Conservation (phyloP, 768 basidiomycete genomes). For the Fistulinella prunicolor region DNA sequence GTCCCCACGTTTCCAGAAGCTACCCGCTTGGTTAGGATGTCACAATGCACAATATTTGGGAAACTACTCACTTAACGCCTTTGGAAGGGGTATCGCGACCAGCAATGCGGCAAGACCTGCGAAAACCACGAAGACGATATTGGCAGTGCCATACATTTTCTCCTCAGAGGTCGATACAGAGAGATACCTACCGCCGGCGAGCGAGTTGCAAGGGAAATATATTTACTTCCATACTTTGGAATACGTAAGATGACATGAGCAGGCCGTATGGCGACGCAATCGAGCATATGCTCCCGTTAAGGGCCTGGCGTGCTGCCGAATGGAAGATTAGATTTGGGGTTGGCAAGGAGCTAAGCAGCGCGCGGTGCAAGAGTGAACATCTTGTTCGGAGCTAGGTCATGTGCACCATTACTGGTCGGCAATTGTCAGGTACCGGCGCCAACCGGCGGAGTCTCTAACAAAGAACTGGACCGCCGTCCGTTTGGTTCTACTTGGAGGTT, state of each 20-base stretch:
- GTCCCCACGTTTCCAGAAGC: constrained; percentile 33
- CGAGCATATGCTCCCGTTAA: background rate
- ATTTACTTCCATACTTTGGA: background rate
- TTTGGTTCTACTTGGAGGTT: no score
- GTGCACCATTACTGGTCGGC: no score
- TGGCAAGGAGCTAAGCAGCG: background rate
- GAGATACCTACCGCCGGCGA: background rate
- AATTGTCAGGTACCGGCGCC: no score
- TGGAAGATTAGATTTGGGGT: background rate
- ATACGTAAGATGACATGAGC: background rate
- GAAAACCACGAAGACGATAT: constrained; percentile 27
- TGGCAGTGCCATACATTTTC: constrained; percentile 7
- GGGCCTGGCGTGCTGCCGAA: no score
- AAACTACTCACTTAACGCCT: constrained; percentile 49
- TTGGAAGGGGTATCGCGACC: constrained; percentile 45
- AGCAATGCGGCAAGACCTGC: constrained; percentile 41
- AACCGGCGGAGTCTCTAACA: no score
- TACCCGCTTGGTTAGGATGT: background rate
- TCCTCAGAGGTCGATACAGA: background rate
- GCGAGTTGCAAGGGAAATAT: background rate
- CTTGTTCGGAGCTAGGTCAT: no score
- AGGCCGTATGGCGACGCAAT: background rate
- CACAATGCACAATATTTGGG: background rate
- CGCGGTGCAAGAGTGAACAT: no score
- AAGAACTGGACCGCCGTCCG: no score